phyloP scores from a whole-genome alignment of 164 flowering plant genomes.

The Berberis vulgaris region DNA sequence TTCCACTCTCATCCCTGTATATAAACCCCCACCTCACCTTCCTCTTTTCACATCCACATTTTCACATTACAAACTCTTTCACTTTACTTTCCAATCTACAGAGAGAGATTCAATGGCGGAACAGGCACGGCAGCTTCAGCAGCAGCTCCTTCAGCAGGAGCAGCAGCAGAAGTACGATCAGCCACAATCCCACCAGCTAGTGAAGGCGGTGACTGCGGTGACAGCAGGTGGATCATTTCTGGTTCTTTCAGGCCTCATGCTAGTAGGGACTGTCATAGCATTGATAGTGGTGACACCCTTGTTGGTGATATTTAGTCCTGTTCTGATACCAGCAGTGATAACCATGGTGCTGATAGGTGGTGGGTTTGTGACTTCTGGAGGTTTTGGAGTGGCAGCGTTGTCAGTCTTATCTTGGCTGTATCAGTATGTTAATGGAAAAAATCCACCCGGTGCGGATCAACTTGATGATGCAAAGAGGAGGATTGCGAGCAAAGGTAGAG shows the following conservation, averaged over 20 bases:
- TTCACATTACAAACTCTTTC: too few species aligned
- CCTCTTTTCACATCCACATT: too few species aligned
- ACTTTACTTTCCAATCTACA: too few species aligned
- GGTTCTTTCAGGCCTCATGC: constrained; percentile 19
- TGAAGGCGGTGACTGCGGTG: constrained; percentile 18
- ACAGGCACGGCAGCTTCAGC: too few species aligned
- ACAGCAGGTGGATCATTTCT: constrained; percentile 16
- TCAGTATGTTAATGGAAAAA: constrained; percentile 12
- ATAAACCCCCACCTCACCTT: too few species aligned
- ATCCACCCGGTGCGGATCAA: constrained; percentile 16
- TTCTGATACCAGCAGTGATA: constrained; percentile 20
- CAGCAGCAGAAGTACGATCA: constrained; percentile 1
- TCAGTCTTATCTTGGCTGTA: constrained; percentile 21
- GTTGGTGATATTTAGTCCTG: constrained; percentile 21
- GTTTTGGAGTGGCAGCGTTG: constrained; percentile 17
- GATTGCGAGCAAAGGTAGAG: constrained; percentile 13
- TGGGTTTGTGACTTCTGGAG: constrained; percentile 21
- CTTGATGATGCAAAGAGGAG: constrained; percentile 7
- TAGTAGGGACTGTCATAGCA: constrained; percentile 19
- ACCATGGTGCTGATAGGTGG: constrained; percentile 11
- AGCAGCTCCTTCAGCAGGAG: not conserved
- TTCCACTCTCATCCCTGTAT: too few species aligned
- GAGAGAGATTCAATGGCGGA: too few species aligned
- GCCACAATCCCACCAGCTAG: constrained; percentile 6
- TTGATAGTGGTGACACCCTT: constrained; percentile 18